Base-by-base conservation (phyloP, 106 monocot genomes). In the Apostasia shenzhenica region DNA sequence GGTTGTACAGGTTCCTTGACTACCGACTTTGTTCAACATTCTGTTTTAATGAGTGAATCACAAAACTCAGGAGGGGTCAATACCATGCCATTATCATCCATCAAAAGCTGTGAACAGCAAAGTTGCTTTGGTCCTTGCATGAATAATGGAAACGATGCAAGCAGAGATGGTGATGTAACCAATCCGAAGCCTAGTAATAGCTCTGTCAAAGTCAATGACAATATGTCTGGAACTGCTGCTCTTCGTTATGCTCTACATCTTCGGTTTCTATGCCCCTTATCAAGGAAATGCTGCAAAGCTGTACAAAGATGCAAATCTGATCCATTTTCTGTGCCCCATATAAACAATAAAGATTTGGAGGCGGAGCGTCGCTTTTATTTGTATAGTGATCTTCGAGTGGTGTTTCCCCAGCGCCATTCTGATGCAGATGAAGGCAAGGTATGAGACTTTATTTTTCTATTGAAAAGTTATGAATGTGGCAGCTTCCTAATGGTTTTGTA, bases 391-490 rank as follows among this genome's bases (percentile, higher is more conserved):
- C 75, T 99, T 14, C 76, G 89, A 66, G 92, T 92, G 66, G 89
- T 99, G 43, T 99, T 99, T 61, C 97, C 97, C 59, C 97, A 92
- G 14, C 78, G 97, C 10, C 97, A 99, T 65, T 85, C 92, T 40
- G 97, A 99, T 83, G 72, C 89, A 70, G 97, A 99, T 59, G 97
- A 99, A 69, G 97, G 92, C 63, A 85, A 89, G 97, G 92, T 99
- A 88, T 78, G 71, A 4, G 26, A 26, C 37, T 12, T 6, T 4
- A 8, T 53, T 5, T 54, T 61, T 62, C 54, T 66, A 57, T 57
- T 50, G 26, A 26, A 26, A 26, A 26, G 26, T 26, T 26, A 26
- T 26, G 26, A 26, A 26, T 26, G 26, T 26, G 26, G 26, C 26
- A 26, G 26, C 26, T 26, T 26, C 26, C 26, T 26, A 26, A 26